Evolutionary conservation across 345 rosid species (phyloP).

Genomic region (Balakata baccata): DNA sequence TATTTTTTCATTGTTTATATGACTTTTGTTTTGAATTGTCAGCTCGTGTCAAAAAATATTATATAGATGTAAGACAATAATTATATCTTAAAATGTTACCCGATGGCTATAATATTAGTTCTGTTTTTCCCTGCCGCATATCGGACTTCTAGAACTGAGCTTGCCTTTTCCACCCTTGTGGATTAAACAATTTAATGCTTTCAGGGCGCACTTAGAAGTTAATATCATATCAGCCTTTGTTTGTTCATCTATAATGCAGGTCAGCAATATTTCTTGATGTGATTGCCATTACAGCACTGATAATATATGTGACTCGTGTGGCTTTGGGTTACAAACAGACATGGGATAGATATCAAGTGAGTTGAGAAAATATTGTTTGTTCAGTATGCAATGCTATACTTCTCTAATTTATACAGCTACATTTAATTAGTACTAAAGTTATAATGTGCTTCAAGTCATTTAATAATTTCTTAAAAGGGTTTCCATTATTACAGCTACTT

Average conservation of each 20-base stretch:
- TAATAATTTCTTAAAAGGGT: conserved; percentile 18
- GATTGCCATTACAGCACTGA: conserved; percentile 70
- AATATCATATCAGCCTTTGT: background rate
- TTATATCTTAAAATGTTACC: background rate
- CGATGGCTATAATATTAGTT: background rate
- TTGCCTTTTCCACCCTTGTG: background rate
- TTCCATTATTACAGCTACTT: conserved; percentile 52
- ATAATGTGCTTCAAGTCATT: conserved; percentile 1
- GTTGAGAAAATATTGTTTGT: conserved; percentile 20
- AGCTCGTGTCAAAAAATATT: background rate
- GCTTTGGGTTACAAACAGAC: conserved; percentile 97
- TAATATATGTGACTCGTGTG: conserved; percentile 76
- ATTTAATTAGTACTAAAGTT: conserved; percentile 6
- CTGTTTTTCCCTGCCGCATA: background rate
- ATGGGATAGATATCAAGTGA: conserved; percentile 95
- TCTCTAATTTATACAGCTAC: background rate
- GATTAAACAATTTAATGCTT: background rate
- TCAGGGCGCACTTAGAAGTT: conserved; percentile 4
- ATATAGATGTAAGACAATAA: background rate
- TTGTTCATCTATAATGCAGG: conserved; percentile 32
- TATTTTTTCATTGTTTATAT: conserved; percentile 13
- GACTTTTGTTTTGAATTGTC: background rate
- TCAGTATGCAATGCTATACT: background rate
- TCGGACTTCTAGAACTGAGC: background rate
- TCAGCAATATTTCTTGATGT: conserved; percentile 89